A percentile compares a stretch with the other conserved stretches of the same genome.
Conservation (phyloP, 805 yeast genomes). For the Metschnikowia rubicola region DNA sequence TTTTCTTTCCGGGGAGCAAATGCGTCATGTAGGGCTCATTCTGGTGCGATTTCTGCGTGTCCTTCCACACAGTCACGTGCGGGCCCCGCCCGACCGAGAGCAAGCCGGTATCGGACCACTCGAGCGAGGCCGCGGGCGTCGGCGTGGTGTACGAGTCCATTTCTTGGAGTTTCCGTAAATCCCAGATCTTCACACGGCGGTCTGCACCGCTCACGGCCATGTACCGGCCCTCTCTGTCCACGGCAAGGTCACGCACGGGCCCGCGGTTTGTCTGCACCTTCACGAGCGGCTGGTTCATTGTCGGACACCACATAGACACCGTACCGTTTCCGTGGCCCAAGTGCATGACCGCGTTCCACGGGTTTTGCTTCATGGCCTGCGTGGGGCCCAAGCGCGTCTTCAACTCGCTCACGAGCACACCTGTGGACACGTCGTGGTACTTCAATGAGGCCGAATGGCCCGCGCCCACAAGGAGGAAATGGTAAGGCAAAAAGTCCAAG, state of each 20-base stretch:
- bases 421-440: slow-evolving; percentile 95
- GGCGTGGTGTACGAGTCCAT: slow-evolving; percentile 70
- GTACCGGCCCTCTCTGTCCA: slow-evolving; percentile 88
- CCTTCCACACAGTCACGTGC: slow-evolving; percentile 92
- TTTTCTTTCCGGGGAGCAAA: slow-evolving; percentile 70
- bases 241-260: slow-evolving; percentile 78
- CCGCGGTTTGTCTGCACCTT: slow-evolving; percentile 81
- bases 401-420: slow-evolving; percentile 75
- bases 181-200: slow-evolving; percentile 85
- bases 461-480: slow-evolving; percentile 79
- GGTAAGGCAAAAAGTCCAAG: slow-evolving; percentile 89
- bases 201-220: slow-evolving; percentile 94
- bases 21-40: slow-evolving; percentile 90
- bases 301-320: slow-evolving; percentile 91
- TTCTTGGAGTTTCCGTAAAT: slow-evolving; percentile 77
- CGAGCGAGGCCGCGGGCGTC: slow-evolving; percentile 77
- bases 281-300: slow-evolving; percentile 78
- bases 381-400: slow-evolving; percentile 91
- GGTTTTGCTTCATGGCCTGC: slow-evolving; percentile 81
- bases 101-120: slow-evolving; percentile 84
- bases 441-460: slow-evolving; percentile 87
- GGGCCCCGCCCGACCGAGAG: slow-evolving; percentile 94
- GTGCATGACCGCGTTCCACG: slow-evolving; percentile 94
- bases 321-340: slow-evolving; percentile 92
- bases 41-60: slow-evolving; percentile 66